These are phyloP conservation scores for Nasturtium officinale DNA, from an alignment of 345 rosid species.

Conservation along the genomic window DNA sequence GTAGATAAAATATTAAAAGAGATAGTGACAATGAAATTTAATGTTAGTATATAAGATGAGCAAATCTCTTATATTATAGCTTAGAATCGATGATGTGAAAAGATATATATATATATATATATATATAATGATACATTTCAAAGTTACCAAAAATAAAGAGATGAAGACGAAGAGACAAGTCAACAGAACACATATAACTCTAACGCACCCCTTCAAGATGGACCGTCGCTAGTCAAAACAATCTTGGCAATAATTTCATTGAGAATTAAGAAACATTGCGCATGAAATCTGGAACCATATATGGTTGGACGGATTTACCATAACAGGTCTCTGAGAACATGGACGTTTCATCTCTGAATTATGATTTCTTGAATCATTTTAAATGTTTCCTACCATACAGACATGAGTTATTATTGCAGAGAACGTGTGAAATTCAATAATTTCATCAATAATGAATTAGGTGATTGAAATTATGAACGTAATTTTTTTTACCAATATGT, in stretches of 20 bases:
- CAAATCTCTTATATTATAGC: too few species aligned
- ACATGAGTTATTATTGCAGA: constrained; percentile 20
- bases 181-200: neutral
- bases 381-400: constrained; percentile 18
- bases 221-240: neutral
- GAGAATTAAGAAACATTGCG: neutral
- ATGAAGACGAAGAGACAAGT: neutral
- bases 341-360: constrained; percentile 8
- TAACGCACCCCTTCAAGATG: neutral
- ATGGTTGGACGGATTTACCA: too few species aligned
- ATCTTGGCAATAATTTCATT: neutral
- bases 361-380: neutral
- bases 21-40: too few species aligned
- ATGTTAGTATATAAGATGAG: too few species aligned
- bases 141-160: too few species aligned
- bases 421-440: constrained; percentile 23
- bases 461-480: constrained; percentile 7
- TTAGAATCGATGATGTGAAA: too few species aligned
- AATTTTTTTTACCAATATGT: neutral
- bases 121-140: too few species aligned
- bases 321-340: too few species aligned
- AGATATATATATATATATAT: too few species aligned
- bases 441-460: constrained; percentile 12
- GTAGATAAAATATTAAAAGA: too few species aligned
- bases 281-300: too few species aligned